A percentile compares a stretch with the other conserved stretches of the same genome.
Evolutionary conservation across 768 basidiomycete genomes (phyloP).

Genomic region (Hysterangium stoloniferum): DNA sequence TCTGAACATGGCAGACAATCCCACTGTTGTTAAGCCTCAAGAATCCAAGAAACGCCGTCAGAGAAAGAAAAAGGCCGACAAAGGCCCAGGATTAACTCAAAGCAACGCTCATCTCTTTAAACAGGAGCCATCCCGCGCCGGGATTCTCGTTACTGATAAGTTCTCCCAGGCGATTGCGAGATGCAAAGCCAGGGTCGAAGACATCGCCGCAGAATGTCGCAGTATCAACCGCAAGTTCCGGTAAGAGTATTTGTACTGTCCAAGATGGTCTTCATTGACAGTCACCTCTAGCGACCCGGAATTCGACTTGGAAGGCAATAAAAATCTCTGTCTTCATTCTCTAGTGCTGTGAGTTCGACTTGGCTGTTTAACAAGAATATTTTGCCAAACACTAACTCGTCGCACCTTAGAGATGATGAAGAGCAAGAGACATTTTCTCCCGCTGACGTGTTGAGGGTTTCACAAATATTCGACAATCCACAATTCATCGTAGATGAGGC

Average conservation of each 20-base stretch:
- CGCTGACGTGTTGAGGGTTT: conserved; percentile 39
- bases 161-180: conserved; percentile 36
- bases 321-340: conserved; percentile 32
- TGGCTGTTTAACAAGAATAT: neutral
- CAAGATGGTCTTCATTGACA: neutral
- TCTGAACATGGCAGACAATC: no score
- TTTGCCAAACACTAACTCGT: neutral
- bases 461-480: conserved; percentile 44
- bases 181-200: conserved; percentile 36
- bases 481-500: conserved; percentile 40
- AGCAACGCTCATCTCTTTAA: neutral
- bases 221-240: conserved; percentile 43
- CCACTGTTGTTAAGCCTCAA: no score
- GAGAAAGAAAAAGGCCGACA: no score
- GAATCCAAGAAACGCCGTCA: no score
- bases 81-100: no score
- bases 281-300: conserved; percentile 40
- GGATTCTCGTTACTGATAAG: conserved; percentile 38
- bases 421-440: conserved; percentile 18
- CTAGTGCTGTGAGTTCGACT: conserved; percentile 21
- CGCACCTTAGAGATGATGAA: neutral
- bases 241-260: conserved; percentile 24
- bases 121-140: conserved; percentile 20
- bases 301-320: conserved; percentile 43
- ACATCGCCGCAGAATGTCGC: conserved; percentile 39